Conservation (phyloP, 257 asterid species). For the Capsicum rhomboideum region DNA sequence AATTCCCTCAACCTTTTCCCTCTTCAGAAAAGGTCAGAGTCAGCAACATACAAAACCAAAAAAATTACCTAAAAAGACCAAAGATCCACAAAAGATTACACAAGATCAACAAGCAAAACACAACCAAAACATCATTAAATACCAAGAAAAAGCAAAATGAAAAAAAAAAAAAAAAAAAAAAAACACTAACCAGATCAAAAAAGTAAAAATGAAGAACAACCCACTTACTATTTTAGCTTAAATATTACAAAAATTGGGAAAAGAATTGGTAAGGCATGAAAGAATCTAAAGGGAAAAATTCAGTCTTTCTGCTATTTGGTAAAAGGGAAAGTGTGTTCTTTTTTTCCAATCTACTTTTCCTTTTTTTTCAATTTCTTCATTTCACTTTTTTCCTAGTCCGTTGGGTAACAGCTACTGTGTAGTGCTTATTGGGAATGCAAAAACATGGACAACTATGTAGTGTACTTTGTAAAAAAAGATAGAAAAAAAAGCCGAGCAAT, state of each 20-base stretch:
- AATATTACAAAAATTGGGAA: constrained; percentile 26
- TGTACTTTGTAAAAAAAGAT: not conserved
- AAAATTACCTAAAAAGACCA: constrained; percentile 4
- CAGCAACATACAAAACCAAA: not conserved
- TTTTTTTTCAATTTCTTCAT: not conserved
- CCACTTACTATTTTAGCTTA: constrained; percentile 22
- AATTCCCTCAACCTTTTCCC: not conserved
- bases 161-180: constrained; percentile 13
- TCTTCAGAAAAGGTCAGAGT: not conserved
- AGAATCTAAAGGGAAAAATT: constrained; percentile 31
- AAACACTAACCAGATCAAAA: constrained; percentile 7
- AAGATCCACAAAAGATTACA: constrained; percentile 23
- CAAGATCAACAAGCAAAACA: constrained; percentile 52
- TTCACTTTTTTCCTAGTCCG: not conserved
- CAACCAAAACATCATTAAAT: constrained; percentile 34
- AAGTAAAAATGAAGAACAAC: constrained; percentile 21
- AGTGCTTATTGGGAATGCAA: constrained; percentile 1
- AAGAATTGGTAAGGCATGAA: constrained; percentile 21
- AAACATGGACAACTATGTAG: not conserved
- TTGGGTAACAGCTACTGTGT: constrained; percentile 3
- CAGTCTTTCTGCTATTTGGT: constrained; percentile 44
- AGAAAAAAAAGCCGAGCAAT: not conserved
- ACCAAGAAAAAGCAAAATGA: constrained; percentile 4
- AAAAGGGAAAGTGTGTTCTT: constrained; percentile 43
- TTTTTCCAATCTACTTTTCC: not conserved